Conservation (phyloP, 2,329 filamentous ascomycete genomes). For the Fusarium avenaceum region DNA sequence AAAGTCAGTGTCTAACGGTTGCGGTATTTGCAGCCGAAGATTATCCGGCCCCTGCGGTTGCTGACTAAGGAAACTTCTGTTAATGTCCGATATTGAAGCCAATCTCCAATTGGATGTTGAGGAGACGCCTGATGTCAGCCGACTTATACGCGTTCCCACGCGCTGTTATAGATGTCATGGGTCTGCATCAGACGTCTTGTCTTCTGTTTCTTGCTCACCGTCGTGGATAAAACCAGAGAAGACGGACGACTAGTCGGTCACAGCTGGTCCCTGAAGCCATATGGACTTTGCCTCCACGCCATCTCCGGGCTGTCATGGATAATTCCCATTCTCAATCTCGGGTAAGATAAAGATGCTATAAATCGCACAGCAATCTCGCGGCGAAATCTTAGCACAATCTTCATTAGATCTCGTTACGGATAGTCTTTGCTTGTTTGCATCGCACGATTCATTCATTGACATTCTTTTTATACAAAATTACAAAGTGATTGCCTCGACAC, state of each 20-base stretch:
- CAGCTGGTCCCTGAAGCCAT: conserved; percentile 1
- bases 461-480: background rate
- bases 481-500: background rate
- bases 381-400: conserved; percentile 22
- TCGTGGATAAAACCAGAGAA: conserved; percentile 16
- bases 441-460: background rate
- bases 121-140: conserved; percentile 47
- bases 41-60: conserved; percentile 28
- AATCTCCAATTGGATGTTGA: conserved; percentile 26
- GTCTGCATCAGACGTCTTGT: conserved; percentile 32
- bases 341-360: conserved; percentile 22
- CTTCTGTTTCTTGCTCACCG: conserved; percentile 16
- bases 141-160: conserved; percentile 33
- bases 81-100: background rate
- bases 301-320: conserved; percentile 12
- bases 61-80: conserved; percentile 2
- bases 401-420: conserved; percentile 31
- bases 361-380: conserved; percentile 36
- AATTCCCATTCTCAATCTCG: conserved; percentile 35
- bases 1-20: background rate
- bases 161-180: conserved; percentile 27
- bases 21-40: conserved; percentile 28
- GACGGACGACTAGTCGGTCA: conserved; percentile 26
- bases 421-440: conserved; percentile 9
- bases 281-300: conserved; percentile 19